Evolutionary conservation across 805 yeast genomes (phyloP), one percentile per base, ranked within the genome.

Genomic region (Candida morakotiae): DNA sequence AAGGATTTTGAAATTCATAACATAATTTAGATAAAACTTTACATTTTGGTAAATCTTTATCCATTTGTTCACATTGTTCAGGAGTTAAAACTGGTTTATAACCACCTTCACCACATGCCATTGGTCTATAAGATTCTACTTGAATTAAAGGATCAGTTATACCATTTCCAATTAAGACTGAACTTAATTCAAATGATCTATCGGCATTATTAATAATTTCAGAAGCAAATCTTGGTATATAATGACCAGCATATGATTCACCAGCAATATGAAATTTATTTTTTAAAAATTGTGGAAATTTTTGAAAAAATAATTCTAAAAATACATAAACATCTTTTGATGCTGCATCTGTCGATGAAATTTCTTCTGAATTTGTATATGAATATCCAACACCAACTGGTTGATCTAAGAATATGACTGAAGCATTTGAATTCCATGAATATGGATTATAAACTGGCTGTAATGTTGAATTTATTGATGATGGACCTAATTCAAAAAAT

Each of bases 381-480:
- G 96, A 87, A 63, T 78, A 91, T 13, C 98, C 98, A 23, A 86
- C 96, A 37, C 85, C 85, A 30, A 89, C 85, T 4, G 98, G 98
- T 62, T 91, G 97, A 59, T 91, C 98, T 43, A 91, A 72, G 67
- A 83, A 91, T 45, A 91, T 83, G 16, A 91, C 87, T 21, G 89
- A 78, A 15, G 98, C 97, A 53, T 88, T 86, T 48, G 72, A 68
- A 62, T 89, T 91, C 98, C 98, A 91, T 2, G 96, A 82, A 63
- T 77, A 68, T 15, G 93, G 91, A 62, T 91, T 91, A 58, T 63
- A 68, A 21, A 75, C 73, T n/a, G 94, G 88, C 50, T 78, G 75
- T 48, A 83, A 60, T 39, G 82, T 75, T 28, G 75, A 60, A 43
- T 76, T 79, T 41, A 91, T 78, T 10, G 81, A 71, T 0, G 95